phyloP scores from a whole-genome alignment of 306 rosid genomes.

The Inga leiocalycina region DNA sequence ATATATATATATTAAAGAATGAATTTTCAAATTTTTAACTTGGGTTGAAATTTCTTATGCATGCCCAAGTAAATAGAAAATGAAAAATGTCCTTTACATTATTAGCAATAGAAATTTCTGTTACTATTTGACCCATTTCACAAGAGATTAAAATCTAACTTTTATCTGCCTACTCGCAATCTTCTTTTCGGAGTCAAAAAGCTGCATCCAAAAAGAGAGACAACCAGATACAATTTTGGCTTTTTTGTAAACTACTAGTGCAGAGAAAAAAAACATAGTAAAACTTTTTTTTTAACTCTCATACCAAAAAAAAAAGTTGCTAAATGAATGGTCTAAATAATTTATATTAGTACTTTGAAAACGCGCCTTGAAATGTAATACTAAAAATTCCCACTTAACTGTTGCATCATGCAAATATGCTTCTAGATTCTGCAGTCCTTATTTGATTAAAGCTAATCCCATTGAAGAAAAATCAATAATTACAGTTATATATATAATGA shows the following conservation, averaged over 20 bases:
- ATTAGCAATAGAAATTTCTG: not conserved
- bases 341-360: not conserved
- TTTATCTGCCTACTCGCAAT: not conserved
- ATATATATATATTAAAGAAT: too few species aligned
- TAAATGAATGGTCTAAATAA: not conserved
- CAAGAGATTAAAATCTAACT: not conserved
- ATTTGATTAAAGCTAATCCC: not conserved
- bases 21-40: too few species aligned
- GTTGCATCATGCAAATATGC: constrained; percentile 4
- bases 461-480: not conserved
- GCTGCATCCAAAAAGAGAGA: not conserved
- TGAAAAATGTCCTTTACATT: not conserved
- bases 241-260: not conserved
- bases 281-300: not conserved
- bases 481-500: not conserved
- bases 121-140: not conserved
- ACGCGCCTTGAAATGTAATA: not conserved
- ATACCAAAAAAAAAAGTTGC: not conserved
- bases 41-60: not conserved
- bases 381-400: not conserved
- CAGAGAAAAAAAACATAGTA: not conserved
- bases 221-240: not conserved
- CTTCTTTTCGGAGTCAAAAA: not conserved
- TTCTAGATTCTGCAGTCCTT: not conserved
- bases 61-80: not conserved